Base-by-base conservation (phyloP, 345 rosid species). In the Boechera stricta region DNA sequence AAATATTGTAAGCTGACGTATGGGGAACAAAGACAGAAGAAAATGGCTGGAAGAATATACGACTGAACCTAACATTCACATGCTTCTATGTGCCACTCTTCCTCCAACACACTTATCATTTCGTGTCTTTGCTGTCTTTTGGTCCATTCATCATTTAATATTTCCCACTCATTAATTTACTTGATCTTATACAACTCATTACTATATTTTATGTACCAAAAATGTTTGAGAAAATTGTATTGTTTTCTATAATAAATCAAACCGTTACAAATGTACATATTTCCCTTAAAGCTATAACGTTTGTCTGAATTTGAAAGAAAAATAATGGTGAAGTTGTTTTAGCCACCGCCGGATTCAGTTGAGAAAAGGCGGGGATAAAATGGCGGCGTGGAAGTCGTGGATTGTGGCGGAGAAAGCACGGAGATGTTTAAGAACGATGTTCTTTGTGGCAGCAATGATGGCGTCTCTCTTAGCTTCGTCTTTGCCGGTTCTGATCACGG, bases 401-500 rank as follows among this genome's bases (percentile, higher is more conserved):
- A 68, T 86, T 83, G 71, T 88, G 73, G 76, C 88, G 55, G 98
- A 94, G 64, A 94, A 91, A 86, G 81, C 69, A 56, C 74, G 86
- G 74, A 87, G 98, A 78, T 83, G 86, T 62, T 49, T 80, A 2
- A 54, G 96, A 74, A 94, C 98, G 44, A 84, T 81, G 64, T 91
- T 90, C 77, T 94, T 94, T 80, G 80, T 94, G 81, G 87, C 88
- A 74, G 91, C 98, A 82, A 94, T 94, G 98, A 84, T 82, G 73
- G 90, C 86, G 33, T 94, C 98, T 73, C 85, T 94, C 16, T 71
- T 94, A 63, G 90, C 85, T 36, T 91, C 96, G n/a, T 94, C 97
- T 49, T 77, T 94, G 60, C 97, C 97, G 45, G 77, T 94, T 65
- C 82, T 94, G 55, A 94, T 91, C 77, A 87, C 97, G 64, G 58